phyloP scores from a whole-genome alignment of 2,329 filamentous ascomycete species.

The Claviceps monticola region DNA sequence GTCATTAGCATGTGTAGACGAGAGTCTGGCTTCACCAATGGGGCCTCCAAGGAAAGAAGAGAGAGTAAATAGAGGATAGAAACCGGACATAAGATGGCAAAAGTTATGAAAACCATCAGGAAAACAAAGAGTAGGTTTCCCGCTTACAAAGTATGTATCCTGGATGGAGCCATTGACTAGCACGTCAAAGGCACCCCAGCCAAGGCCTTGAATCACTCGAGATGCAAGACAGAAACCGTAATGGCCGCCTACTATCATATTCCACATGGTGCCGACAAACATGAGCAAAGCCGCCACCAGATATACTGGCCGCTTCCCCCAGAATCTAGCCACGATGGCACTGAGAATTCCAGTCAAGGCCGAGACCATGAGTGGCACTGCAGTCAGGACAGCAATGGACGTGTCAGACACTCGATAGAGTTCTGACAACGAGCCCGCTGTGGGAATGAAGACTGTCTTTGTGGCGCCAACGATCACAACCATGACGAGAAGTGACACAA shows the following conservation, averaged over 20 bases:
- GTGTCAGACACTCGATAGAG: constrained; percentile 32
- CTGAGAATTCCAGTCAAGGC: constrained; percentile 29
- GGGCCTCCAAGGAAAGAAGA: too few species aligned
- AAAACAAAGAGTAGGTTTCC: background rate
- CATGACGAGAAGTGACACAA: constrained; percentile 31
- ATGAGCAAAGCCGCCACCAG: constrained; percentile 30
- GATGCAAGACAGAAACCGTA: constrained; percentile 36
- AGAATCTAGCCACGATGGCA: constrained; percentile 29
- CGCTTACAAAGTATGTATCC: constrained; percentile 42
- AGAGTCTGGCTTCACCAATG: background rate
- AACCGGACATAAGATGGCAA: too few species aligned
- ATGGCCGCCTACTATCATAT: constrained; percentile 26
- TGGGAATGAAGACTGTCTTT: constrained; percentile 39
- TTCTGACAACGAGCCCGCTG: constrained; percentile 29
- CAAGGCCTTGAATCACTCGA: constrained; percentile 40
- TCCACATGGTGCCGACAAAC: constrained; percentile 37
- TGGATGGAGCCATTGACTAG: constrained; percentile 38
- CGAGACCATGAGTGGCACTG: constrained; percentile 36
- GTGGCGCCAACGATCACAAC: constrained; percentile 33
- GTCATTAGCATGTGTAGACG: background rate
- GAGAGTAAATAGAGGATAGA: too few species aligned
- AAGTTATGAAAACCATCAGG: background rate
- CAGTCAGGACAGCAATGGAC: constrained; percentile 35
- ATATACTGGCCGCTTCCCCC: constrained; percentile 41
- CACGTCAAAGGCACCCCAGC: constrained; percentile 45